Evolutionary conservation across 331 rosid genomes (phyloP).

Genomic region (Telfairia occidentalis): DNA sequence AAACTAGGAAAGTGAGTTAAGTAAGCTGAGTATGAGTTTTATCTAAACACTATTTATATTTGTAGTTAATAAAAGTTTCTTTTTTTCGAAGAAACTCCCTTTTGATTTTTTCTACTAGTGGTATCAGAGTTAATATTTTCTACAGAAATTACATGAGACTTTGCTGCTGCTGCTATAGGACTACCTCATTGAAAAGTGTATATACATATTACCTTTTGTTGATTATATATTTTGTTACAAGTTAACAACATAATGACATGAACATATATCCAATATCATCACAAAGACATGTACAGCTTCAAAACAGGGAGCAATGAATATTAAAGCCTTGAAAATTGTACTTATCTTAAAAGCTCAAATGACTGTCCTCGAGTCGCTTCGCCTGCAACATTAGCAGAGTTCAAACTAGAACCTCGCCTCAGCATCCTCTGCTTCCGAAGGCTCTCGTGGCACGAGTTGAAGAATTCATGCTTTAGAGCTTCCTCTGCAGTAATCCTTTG

Average conservation of each 20-base stretch:
- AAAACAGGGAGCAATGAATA: not conserved
- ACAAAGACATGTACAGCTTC: not conserved
- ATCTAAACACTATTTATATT: too few relatives aligned
- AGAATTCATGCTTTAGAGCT: slow-evolving; percentile 28
- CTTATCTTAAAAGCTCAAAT: not conserved
- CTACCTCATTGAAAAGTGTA: not conserved
- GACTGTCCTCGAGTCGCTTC: slow-evolving; percentile 1
- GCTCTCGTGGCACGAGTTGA: slow-evolving; percentile 23
- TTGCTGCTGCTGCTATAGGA: not conserved
- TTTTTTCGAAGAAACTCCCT: too few relatives aligned
- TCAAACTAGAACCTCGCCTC: not conserved
- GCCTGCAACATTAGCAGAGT: not conserved
- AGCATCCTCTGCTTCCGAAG: slow-evolving; percentile 24
- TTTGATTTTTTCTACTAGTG: too few relatives aligned
- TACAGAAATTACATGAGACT: not conserved
- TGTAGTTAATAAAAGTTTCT: too few relatives aligned
- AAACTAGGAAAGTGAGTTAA: too few relatives aligned
- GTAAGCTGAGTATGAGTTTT: too few relatives aligned
- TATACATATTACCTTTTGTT: not conserved
- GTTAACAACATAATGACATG: not conserved
- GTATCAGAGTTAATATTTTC: too few relatives aligned
- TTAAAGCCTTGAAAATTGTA: not conserved
- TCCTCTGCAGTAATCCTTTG: slow-evolving; percentile 28
- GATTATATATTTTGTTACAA: not conserved
- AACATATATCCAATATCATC: not conserved